Percentiles rank a stretch among this genome's conserved stretches.
Evolutionary conservation across 2,329 filamentous ascomycete species (phyloP).

Genomic region (Hysterium pulicare): DNA sequence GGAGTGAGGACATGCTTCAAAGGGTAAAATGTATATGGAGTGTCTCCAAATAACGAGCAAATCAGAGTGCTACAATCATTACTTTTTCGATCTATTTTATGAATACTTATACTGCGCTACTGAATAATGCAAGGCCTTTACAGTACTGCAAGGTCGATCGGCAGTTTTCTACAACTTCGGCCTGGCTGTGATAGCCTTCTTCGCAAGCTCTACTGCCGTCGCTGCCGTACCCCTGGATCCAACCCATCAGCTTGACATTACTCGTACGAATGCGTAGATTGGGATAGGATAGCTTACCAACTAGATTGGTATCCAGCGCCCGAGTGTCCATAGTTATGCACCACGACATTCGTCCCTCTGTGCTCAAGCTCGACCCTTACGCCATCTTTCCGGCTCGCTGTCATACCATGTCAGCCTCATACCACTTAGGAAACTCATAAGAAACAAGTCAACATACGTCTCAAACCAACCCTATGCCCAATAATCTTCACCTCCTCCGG

Average conservation of each 20-base stretch:
- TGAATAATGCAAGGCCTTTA: no score
- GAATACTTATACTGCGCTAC: no score
- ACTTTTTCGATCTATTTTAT: no score
- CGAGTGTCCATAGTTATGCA: slow-evolving; percentile 78
- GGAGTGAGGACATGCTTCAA: no score
- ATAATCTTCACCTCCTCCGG: slow-evolving; percentile 69
- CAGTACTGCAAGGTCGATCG: no score
- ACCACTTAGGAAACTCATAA: not conserved
- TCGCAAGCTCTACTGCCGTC: not conserved
- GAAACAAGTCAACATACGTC: slow-evolving; percentile 45
- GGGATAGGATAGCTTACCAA: slow-evolving; percentile 25
- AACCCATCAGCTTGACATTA: not conserved
- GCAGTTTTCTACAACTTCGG: not conserved
- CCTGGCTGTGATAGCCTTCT: not conserved
- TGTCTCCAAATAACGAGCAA: no score
- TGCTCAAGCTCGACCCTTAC: slow-evolving; percentile 70
- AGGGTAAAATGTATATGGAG: no score
- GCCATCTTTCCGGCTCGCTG: slow-evolving; percentile 65
- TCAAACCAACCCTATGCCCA: slow-evolving; percentile 75
- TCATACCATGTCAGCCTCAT: not conserved
- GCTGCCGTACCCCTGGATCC: not conserved
- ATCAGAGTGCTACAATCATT: no score
- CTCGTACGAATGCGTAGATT: not conserved
- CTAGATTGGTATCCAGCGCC: slow-evolving; percentile 68
- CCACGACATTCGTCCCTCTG: slow-evolving; percentile 53